Percentiles rank a stretch among this genome's conserved stretches.
Evolutionary conservation across 2,329 filamentous ascomycete species (phyloP).

Genomic region (Pyricularia sp.): DNA sequence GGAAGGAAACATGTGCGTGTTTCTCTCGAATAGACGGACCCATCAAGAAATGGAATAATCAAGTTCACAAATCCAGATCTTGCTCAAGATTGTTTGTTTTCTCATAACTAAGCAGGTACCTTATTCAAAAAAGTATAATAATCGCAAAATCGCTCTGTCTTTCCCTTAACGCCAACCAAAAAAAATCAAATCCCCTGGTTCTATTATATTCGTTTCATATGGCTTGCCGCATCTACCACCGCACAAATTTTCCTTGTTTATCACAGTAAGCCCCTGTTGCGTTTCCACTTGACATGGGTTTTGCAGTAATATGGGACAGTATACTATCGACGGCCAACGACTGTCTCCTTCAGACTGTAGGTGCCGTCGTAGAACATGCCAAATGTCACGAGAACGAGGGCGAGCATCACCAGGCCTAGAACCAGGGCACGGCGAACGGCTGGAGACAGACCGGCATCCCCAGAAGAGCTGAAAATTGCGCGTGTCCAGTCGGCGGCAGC

Average conservation of each 20-base stretch:
- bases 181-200: background rate
- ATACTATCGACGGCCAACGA: background rate
- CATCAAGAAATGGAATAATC: too few species aligned
- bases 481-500: slow-evolving; percentile 12
- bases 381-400: slow-evolving; percentile 10
- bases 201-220: background rate
- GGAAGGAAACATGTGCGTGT: too few species aligned
- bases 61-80: too few species aligned
- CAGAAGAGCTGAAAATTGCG: slow-evolving; percentile 11
- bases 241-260: background rate
- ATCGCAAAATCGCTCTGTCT: background rate
- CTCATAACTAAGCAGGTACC: too few species aligned
- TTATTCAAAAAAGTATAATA: too few species aligned
- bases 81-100: too few species aligned
- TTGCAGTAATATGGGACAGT: background rate
- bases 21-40: too few species aligned
- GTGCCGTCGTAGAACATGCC: slow-evolving; percentile 5
- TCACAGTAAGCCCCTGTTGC: background rate
- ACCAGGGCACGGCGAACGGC: slow-evolving; percentile 14
- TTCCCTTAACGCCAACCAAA: background rate
- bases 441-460: slow-evolving; percentile 10
- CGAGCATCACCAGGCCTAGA: slow-evolving; percentile 11
- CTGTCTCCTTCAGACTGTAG: background rate
- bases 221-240: background rate
- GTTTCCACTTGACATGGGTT: background rate